These are phyloP conservation scores for Naumovozyma castellii DNA, from an alignment of 805 yeast species.

Conservation along the genomic window DNA sequence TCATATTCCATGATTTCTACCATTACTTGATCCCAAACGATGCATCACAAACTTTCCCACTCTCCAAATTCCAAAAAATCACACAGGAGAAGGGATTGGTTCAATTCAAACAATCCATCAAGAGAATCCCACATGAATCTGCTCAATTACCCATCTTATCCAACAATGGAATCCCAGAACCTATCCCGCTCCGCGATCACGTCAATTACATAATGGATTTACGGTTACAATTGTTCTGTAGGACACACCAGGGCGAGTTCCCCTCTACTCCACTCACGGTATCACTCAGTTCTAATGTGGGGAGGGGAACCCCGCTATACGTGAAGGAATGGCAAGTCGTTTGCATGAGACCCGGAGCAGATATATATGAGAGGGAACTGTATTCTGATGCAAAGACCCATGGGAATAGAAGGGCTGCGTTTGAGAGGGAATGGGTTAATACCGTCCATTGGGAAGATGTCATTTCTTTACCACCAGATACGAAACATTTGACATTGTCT, in stretches of 20 bases:
- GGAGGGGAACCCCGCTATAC: background rate
- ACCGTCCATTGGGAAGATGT: background rate
- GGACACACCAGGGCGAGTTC: background rate
- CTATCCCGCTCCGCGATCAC: slow-evolving; percentile 15
- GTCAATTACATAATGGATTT: slow-evolving; percentile 22
- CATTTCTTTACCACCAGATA: too few species aligned
- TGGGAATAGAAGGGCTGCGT: background rate
- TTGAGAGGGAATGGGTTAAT: slow-evolving; percentile 19
- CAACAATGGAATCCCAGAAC: slow-evolving; percentile 21
- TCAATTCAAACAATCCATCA: slow-evolving; percentile 7
- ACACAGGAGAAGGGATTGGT: slow-evolving; percentile 1
- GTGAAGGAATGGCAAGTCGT: background rate
- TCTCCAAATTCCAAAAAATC: slow-evolving; percentile 9
- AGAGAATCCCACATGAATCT: slow-evolving; percentile 9
- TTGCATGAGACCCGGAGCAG: slow-evolving; percentile 2
- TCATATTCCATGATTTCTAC: slow-evolving; percentile 25
- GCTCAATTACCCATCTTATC: slow-evolving; percentile 8
- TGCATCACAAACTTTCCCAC: slow-evolving; percentile 18
- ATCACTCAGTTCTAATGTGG: background rate
- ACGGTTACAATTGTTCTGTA: slow-evolving; percentile 18
- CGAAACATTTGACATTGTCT: too few species aligned
- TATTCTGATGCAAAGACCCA: background rate
- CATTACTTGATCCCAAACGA: slow-evolving; percentile 21
- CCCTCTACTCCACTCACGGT: background rate
- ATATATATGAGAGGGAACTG: slow-evolving; percentile 1